Conservation (phyloP, 805 yeast species). For the Starmerella etchellsii region DNA sequence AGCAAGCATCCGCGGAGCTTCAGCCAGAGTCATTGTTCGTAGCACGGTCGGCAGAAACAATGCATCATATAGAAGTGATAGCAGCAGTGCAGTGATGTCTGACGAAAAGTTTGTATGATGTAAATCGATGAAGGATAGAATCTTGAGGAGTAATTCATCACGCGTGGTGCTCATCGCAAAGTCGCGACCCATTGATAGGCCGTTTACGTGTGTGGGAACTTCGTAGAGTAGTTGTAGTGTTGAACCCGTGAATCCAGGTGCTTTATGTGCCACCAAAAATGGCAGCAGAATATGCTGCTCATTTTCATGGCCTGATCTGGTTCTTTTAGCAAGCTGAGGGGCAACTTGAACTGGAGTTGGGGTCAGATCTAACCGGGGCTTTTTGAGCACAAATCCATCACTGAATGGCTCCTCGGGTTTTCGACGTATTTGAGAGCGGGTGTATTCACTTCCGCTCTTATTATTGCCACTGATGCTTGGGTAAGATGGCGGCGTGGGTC, state of each 20-base stretch:
- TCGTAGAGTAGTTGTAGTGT: conserved; percentile 9
- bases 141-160: conserved; percentile 1
- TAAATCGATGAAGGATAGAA: conserved; percentile 1
- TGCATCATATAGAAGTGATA: conserved; percentile 12
- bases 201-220: not conserved
- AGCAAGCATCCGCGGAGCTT: conserved; percentile 3
- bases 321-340: no score
- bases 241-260: conserved; percentile 8
- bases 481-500: no score
- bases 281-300: conserved; percentile 1
- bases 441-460: no score
- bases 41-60: not conserved
- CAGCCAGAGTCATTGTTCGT: not conserved
- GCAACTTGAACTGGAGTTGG: not conserved
- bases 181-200: conserved; percentile 9
- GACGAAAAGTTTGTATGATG: not conserved
- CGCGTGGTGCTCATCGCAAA: not conserved
- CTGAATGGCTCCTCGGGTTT: conserved; percentile 16
- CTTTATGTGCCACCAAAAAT: conserved; percentile 8
- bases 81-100: conserved; percentile 5
- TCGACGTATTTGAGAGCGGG: no score
- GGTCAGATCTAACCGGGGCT: conserved; percentile 1
- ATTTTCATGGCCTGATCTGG: not conserved
- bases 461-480: no score
- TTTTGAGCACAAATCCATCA: conserved; percentile 25